Base-by-base conservation (phyloP, 2,329 filamentous ascomycete species). In the Neonectria faginata region DNA sequence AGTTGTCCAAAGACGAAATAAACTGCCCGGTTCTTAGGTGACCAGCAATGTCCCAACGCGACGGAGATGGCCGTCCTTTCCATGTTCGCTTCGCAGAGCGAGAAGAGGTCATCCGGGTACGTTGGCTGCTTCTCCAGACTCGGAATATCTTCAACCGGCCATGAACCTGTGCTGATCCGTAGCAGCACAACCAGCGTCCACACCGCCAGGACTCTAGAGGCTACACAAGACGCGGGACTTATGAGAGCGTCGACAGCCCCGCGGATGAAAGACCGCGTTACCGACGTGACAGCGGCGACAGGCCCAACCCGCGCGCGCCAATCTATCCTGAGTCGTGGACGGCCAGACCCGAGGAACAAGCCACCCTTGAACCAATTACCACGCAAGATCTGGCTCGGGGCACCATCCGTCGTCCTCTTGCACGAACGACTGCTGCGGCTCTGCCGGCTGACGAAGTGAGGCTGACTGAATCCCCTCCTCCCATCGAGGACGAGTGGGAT, bases 1-100 rank as follows among this genome's bases (percentile, higher is more conserved):
- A 25, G 11, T 12, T n/a, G n/a, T 20, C n/a, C 6, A 48, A 12
- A 27, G 33, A 20, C 8, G 16, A 55, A 16, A 39, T 25, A 3
- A 41, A 42, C 8, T 33, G 12, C 16, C 5, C 7, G 16, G 18
- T 18, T 3, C 10, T 44, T 11, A 20, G 20, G 12, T 14, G 9
- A 44, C 25, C 3, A 20, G 44, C 29, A 33, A 60, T 45, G 57
- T 27, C 48, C 31, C 57, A 51, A 41, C 55, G 57, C 8, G 64
- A 62, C 20, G 68, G 60, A 9, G 64, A 58, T 20, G 64, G 51
- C 10, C 67, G 60, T 47, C 31, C 58, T 27, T 50, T 57, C 11
- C 66, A 68, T 29, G 69, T 71, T 25, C 69, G 67, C 39, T 71
- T 70, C 33, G 58, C 65, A 33, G 69, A 67, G 27, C 27, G 39